Base-by-base conservation (phyloP, 305 asterid genomes). In the Ajuga reptans region DNA sequence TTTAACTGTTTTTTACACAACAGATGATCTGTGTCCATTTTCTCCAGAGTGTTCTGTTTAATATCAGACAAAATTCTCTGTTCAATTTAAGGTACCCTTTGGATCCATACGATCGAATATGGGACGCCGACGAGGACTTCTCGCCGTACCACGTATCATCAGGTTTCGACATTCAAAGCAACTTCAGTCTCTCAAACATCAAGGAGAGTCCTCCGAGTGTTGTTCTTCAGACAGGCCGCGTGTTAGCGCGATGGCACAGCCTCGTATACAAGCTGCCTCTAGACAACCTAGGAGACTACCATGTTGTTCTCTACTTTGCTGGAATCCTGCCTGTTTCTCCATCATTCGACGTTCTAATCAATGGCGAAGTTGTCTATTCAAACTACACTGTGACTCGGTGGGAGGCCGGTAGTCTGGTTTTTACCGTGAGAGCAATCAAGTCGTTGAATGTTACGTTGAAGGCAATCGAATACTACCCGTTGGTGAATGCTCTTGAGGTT, bases 101-200 rank as follows among this genome's bases (percentile, higher is more conserved):
- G 66, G 98, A 92, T 66, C 85, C 77, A 64, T 92, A 84, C 51
- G 98, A 92, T 64, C 81, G 98, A 75, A 83, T 92, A 61, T 92
- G 98, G 98, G 97, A 87, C 50, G 89, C 91, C 1, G 98, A 92
- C 39, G 82, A 83, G 73, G 95, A 90, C 79, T 92, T 74, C 84
- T 86, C 91, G 2, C 98, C 98, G 16, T 84, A 71, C 74, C 98
- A 92, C 29, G 88, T 88, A 3, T 92, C 98, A 2, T 74, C 91
- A 60, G 84, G 93, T 33, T 86, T 92, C 27, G 86, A 86, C 70
- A 62, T 84, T 47, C 84, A 84, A 42, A 83, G 82, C 31, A 79
- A 64, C 74, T 86, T 92, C 29, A 80, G 78, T 71, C 45, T 84
- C 66, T 76, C 93, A 0, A 79, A 53, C 80, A 77, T 92, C 3